Percentiles rank a stretch among this genome's conserved stretches.
Evolutionary conservation across 495 filamentous ascomycete species (phyloP).

Genomic region (Penicillium lividum): DNA sequence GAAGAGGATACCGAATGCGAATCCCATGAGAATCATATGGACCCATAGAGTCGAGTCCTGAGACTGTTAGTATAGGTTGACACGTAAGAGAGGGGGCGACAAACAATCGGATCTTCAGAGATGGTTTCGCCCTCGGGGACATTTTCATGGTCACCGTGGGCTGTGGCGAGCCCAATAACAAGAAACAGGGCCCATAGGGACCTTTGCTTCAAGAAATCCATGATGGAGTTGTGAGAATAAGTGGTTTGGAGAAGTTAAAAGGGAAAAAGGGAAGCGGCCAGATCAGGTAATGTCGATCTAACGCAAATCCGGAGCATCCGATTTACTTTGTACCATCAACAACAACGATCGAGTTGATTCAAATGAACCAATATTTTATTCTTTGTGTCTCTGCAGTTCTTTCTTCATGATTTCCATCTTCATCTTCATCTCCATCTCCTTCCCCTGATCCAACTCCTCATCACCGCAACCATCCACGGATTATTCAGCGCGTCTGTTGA

Average conservation of each 20-base stretch:
- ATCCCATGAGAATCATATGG: constrained; percentile 86
- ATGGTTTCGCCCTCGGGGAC: constrained; percentile 74
- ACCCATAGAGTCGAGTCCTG: constrained; percentile 87
- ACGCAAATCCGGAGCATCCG: constrained; percentile 30
- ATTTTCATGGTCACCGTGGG: constrained; percentile 75
- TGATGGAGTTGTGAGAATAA: constrained; percentile 16
- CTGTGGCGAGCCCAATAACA: constrained; percentile 39
- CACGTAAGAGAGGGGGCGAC: constrained; percentile 28
- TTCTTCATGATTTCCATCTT: not conserved
- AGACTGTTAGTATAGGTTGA: constrained; percentile 4
- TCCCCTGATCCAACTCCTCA: constrained; percentile 1
- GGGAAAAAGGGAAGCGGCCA: constrained; percentile 14
- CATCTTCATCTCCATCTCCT: not conserved
- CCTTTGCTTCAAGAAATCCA: constrained; percentile 18
- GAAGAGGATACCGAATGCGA: constrained; percentile 88
- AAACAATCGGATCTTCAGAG: constrained; percentile 84
- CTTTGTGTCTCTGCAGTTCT: not conserved
- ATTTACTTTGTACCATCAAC: constrained; percentile 6
- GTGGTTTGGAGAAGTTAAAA: constrained; percentile 10
- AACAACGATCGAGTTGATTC: not conserved
- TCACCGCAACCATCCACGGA: constrained; percentile 2
- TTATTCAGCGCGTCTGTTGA: constrained; percentile 22
- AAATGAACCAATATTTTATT: not conserved
- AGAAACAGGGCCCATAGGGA: constrained; percentile 31
- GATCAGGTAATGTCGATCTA: constrained; percentile 17